Conservation (phyloP, 345 rosid species). For the Arabis hirsuta region DNA sequence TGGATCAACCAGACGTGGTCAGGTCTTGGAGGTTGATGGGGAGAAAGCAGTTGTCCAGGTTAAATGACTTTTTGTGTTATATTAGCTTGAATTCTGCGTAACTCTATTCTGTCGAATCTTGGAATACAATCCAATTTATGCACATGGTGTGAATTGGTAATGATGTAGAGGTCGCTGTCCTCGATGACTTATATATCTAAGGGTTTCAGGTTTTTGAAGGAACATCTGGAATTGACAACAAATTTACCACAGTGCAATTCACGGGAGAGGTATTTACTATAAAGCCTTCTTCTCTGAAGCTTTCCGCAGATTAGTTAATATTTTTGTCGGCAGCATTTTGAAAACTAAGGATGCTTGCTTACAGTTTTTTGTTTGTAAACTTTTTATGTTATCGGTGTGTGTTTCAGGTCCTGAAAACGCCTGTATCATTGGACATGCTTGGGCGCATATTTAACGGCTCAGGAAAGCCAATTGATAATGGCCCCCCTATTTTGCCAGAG, state of each 20-base stretch:
- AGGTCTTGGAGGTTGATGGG: slow-evolving; percentile 98
- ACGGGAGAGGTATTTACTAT: slow-evolving; percentile 75
- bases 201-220: slow-evolving; percentile 84
- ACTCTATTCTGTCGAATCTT: not conserved
- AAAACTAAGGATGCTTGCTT: not conserved
- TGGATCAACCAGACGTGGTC: slow-evolving; percentile 94
- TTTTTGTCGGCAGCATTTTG: not conserved
- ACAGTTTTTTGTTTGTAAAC: not conserved
- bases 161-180: not conserved
- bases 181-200: slow-evolving; percentile 5
- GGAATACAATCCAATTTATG: not conserved
- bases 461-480: slow-evolving; percentile 98
- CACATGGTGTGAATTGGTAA: not conserved
- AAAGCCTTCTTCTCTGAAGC: not conserved
- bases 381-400: slow-evolving; percentile 16
- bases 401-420: slow-evolving; percentile 90
- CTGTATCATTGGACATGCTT: slow-evolving; percentile 97
- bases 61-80: not conserved
- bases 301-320: not conserved
- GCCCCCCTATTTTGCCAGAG: slow-evolving; percentile 97
- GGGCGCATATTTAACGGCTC: slow-evolving; percentile 99
- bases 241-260: slow-evolving; percentile 88
- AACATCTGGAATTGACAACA: slow-evolving; percentile 97
- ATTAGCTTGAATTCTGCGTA: not conserved
- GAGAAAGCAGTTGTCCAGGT: slow-evolving; percentile 99